Conservation (phyloP, 192 early-diverging fungal species). For the Coemansia sp. region DNA sequence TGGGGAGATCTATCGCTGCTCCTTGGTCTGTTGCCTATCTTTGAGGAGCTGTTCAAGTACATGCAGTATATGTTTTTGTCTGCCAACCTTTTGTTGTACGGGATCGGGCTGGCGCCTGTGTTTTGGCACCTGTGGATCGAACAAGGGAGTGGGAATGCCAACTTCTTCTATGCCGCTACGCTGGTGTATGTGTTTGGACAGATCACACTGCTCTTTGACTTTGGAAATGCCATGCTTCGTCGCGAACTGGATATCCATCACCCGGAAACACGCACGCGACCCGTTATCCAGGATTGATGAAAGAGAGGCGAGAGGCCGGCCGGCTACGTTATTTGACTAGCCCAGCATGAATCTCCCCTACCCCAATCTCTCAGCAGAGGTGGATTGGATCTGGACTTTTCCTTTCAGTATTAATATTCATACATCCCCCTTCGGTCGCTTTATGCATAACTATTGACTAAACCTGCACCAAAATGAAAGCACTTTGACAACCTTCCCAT, state of each 20-base stretch:
- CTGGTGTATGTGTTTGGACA: constrained; percentile 88
- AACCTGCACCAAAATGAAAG: no score
- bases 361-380: no score
- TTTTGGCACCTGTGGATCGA: constrained; percentile 97
- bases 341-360: no score
- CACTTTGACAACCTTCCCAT: no score
- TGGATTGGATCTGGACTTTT: no score
- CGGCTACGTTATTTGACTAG: no score
- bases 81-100: constrained; percentile 69
- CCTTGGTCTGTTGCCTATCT: constrained; percentile 75
- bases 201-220: constrained; percentile 81
- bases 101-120: constrained; percentile 78
- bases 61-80: constrained; percentile 79
- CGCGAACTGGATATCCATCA: constrained; percentile 77
- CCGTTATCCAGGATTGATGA: constrained; percentile 43
- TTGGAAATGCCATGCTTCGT: constrained; percentile 72
- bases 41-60: constrained; percentile 89
- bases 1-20: constrained; percentile 84
- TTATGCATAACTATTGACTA: no score
- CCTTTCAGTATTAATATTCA: no score
- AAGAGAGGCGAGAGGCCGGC: no score
- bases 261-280: constrained; percentile 37
- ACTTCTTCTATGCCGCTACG: constrained; percentile 97
- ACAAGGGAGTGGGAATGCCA: constrained; percentile 94
- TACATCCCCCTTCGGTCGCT: no score